Evolutionary conservation across 2,329 filamentous ascomycete genomes (phyloP).

Genomic region (Tolypocladium tundrense): DNA sequence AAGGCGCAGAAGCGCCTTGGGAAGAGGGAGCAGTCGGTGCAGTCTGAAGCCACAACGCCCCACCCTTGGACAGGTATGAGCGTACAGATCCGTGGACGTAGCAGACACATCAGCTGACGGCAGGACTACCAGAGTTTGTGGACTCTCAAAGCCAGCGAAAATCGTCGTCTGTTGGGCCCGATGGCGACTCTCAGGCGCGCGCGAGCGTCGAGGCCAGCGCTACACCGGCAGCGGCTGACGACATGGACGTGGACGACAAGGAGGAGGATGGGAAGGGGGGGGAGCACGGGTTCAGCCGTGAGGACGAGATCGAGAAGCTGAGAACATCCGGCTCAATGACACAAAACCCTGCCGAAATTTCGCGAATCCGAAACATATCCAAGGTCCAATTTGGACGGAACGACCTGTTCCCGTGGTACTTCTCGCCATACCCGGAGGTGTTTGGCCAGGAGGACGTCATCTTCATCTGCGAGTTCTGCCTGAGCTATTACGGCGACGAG

Average conservation of each 20-base stretch:
- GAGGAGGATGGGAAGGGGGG: slow-evolving; percentile 34
- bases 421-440: slow-evolving; percentile 86
- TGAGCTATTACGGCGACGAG: slow-evolving; percentile 77
- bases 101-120: not conserved
- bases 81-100: not conserved
- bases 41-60: slow-evolving; percentile 43
- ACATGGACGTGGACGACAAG: slow-evolving; percentile 46
- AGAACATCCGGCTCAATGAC: slow-evolving; percentile 96
- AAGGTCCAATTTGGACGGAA: slow-evolving; percentile 88
- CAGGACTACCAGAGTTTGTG: slow-evolving; percentile 27
- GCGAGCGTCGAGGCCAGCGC: slow-evolving; percentile 31
- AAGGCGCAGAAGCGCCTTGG: slow-evolving; percentile 45
- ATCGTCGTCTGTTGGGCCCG: slow-evolving; percentile 29
- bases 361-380: slow-evolving; percentile 87
- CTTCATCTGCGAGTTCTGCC: slow-evolving; percentile 95
- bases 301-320: slow-evolving; percentile 93
- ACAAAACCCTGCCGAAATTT: slow-evolving; percentile 94
- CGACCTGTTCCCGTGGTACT: slow-evolving; percentile 97
- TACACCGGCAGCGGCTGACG: slow-evolving; percentile 36
- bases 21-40: slow-evolving; percentile 45
- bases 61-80: slow-evolving; percentile 36
- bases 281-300: slow-evolving; percentile 55
- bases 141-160: slow-evolving; percentile 36
- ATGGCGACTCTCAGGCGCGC: slow-evolving; percentile 33
- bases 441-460: slow-evolving; percentile 85